phyloP scores from a whole-genome alignment of 192 early-diverging fungal species.

The Rhizophagus clarus region DNA sequence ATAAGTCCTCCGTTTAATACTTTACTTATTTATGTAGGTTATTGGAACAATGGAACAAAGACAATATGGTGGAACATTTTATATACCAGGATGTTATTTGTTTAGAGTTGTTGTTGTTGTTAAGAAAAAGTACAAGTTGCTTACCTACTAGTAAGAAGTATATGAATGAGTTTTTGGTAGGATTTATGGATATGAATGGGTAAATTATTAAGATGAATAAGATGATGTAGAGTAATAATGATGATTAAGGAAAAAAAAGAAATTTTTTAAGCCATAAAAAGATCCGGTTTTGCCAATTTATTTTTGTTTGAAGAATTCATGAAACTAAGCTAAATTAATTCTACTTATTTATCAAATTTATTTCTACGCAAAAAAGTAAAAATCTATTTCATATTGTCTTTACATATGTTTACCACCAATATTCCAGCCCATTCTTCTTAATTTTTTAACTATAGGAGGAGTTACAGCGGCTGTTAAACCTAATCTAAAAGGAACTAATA shows the following conservation, averaged over 20 bases:
- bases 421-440: constrained; percentile 52
- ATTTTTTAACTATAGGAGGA: constrained; percentile 49
- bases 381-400: no score
- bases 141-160: constrained; percentile 14
- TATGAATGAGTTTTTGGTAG: constrained; percentile 26
- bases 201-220: no score
- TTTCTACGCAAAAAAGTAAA: no score
- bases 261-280: no score
- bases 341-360: no score
- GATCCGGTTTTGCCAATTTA: no score
- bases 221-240: no score
- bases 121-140: constrained; percentile 15
- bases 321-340: no score
- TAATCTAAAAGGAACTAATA: constrained; percentile 55
- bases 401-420: constrained; percentile 10
- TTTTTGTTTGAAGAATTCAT: no score
- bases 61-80: constrained; percentile 30
- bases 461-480: constrained; percentile 58
- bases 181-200: constrained; percentile 24
- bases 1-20: background rate
- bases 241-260: no score
- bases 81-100: constrained; percentile 26
- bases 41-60: constrained; percentile 8
- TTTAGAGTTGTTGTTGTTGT: constrained; percentile 25
- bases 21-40: background rate